phyloP scores from a whole-genome alignment of 1,284 basidiomycete genomes.

The Boletus sp. region DNA sequence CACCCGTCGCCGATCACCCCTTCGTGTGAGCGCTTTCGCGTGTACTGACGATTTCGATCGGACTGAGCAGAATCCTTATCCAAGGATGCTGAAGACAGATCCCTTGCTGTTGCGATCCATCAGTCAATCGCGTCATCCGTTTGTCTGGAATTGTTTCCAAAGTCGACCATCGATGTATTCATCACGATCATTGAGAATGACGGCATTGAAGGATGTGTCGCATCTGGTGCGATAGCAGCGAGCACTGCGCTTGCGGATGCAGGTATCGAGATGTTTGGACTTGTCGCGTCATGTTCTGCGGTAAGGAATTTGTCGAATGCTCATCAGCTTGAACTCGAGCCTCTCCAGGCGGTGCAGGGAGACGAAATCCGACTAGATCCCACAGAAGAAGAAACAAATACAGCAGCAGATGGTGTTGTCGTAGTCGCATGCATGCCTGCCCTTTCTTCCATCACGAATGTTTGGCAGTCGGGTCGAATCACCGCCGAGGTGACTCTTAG shows the following conservation, averaged over 20 bases:
- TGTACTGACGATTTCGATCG: neutral
- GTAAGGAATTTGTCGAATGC: constrained; percentile 38
- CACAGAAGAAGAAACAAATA: constrained; percentile 58
- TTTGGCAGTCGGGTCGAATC: constrained; percentile 77
- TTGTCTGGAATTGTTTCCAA: constrained; percentile 86
- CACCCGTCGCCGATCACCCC: constrained; percentile 69
- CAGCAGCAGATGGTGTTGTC: constrained; percentile 58
- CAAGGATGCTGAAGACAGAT: constrained; percentile 91
- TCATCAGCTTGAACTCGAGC: neutral
- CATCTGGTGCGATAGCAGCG: constrained; percentile 81
- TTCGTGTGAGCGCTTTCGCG: constrained; percentile 61
- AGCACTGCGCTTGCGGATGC: constrained; percentile 88
- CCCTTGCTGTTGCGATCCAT: constrained; percentile 77
- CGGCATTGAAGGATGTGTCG: constrained; percentile 79
- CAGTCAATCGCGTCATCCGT: constrained; percentile 86
- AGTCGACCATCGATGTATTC: constrained; percentile 90
- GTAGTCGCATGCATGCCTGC: constrained; percentile 86
- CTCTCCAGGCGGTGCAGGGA: constrained; percentile 47
- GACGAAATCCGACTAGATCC: constrained; percentile 75
- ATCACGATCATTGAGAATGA: constrained; percentile 90
- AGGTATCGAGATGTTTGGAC: constrained; percentile 82
- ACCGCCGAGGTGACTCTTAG: constrained; percentile 44
- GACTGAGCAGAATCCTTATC: constrained; percentile 16
- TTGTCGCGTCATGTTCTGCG: constrained; percentile 76
- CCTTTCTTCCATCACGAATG: constrained; percentile 76